Conservation (phyloP, 2,329 filamentous ascomycete species). For the Albifimbria verrucaria region DNA sequence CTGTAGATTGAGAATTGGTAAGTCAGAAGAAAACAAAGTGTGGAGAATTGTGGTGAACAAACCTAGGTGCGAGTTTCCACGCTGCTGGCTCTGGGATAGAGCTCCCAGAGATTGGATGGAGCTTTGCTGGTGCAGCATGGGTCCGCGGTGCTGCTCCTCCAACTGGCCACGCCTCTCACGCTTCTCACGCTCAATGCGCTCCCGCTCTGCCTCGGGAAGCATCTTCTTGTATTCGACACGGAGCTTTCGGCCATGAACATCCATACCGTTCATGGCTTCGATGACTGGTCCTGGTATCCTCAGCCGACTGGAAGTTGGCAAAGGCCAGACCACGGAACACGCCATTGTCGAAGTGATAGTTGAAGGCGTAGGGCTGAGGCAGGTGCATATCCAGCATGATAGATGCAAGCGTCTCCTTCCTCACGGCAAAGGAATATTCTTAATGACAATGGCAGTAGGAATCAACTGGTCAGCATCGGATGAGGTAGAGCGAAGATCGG, state of each 20-base stretch:
- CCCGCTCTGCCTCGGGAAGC: conserved; percentile 89
- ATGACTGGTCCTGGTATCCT: conserved; percentile 93
- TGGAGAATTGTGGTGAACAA: conserved; percentile 10
- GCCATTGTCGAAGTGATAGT: conserved; percentile 98
- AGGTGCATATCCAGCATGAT: conserved; percentile 94
- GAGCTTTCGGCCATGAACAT: conserved; percentile 89
- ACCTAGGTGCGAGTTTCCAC: conserved; percentile 43
- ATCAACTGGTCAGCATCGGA: conserved; percentile 81
- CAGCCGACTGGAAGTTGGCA: conserved; percentile 94
- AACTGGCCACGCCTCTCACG: conserved; percentile 91
- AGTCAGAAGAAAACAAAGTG: background rate
- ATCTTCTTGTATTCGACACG: conserved; percentile 99
- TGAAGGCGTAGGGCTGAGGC: conserved; percentile 95
- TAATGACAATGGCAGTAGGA: conserved; percentile 97
- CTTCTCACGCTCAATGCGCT: conserved; percentile 96
- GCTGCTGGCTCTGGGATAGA: conserved; percentile 60
- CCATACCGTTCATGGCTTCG: conserved; percentile 90
- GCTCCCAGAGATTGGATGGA: conserved; percentile 77
- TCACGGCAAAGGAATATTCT: conserved; percentile 99
- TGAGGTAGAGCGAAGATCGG: conserved; percentile 37
- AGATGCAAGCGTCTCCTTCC: conserved; percentile 90
- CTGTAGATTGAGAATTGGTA: conserved; percentile 2
- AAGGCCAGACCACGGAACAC: conserved; percentile 95
- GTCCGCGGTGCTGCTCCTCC: conserved; percentile 87
- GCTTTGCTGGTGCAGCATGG: conserved; percentile 76